A percentile compares a stretch with the other conserved stretches of the same genome.
Evolutionary conservation across 345 rosid genomes (phyloP).

Genomic region (Corymbia maculata): DNA sequence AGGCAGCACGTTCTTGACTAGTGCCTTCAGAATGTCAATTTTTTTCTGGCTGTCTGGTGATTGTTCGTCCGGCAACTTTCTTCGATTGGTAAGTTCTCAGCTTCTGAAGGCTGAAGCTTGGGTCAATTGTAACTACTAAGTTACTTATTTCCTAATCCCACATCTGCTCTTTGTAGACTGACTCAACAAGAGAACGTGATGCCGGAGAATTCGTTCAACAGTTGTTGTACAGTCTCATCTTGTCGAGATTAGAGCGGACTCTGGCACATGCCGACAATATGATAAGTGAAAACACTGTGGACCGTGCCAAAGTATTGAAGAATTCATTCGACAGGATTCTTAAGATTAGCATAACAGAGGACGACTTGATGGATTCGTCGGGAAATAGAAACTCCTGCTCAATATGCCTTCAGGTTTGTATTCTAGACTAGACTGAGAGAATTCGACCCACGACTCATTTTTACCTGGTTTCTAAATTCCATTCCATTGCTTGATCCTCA

Average conservation of each 20-base stretch:
- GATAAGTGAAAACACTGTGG: background rate
- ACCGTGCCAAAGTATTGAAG: background rate
- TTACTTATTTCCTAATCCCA: background rate
- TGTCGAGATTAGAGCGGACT: background rate
- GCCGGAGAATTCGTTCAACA: conserved; percentile 16
- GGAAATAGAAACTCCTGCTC: conserved; percentile 20
- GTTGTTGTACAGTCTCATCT: background rate
- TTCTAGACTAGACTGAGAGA: background rate
- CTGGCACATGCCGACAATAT: background rate
- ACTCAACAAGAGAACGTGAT: conserved; percentile 74
- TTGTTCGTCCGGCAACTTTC: background rate
- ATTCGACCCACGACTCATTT: background rate
- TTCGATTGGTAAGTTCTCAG: conserved; percentile 3
- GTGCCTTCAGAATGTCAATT: background rate
- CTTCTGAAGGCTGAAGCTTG: background rate
- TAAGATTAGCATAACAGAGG: conserved; percentile 4
- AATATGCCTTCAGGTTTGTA: conserved; percentile 34
- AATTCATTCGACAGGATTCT: background rate
- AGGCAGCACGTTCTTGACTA: conserved; percentile 8
- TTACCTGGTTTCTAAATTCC: background rate
- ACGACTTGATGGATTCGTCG: conserved; percentile 2
- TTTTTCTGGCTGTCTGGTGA: conserved; percentile 2
- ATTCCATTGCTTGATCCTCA: background rate
- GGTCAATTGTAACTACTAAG: background rate
- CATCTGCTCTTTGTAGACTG: conserved; percentile 21